Percentiles rank a stretch among this genome's conserved stretches.
These are phyloP conservation scores for Mycena latifolia DNA, from an alignment of 768 basidiomycete genomes.

Conservation along the genomic window DNA sequence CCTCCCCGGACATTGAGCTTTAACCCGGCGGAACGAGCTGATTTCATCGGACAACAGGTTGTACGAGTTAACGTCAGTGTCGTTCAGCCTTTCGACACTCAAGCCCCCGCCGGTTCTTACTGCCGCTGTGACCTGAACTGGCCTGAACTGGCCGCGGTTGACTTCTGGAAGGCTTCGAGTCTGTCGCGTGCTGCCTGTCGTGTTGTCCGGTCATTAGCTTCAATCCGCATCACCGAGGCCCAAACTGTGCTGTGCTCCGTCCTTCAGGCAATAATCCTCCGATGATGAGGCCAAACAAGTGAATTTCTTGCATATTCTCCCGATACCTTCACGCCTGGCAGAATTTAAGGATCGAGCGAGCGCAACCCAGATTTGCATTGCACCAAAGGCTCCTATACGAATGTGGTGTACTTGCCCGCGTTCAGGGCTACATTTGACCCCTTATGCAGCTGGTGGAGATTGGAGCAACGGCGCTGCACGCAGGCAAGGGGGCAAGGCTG, in stretches of 20 bases:
- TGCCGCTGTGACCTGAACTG: constrained; percentile 82
- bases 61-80: constrained; percentile 86
- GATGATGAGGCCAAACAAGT: constrained; percentile 93
- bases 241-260: constrained; percentile 84
- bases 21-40: constrained; percentile 96
- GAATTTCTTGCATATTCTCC: constrained; percentile 40
- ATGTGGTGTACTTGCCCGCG: constrained; percentile 89
- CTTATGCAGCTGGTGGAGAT: constrained; percentile 84
- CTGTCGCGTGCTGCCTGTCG: constrained; percentile 84
- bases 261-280: constrained; percentile 76
- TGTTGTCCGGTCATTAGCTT: constrained; percentile 75
- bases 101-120: constrained; percentile 85
- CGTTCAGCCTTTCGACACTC: constrained; percentile 77
- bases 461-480: constrained; percentile 77
- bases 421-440: constrained; percentile 87
- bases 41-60: constrained; percentile 95
- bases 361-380: constrained; percentile 96
- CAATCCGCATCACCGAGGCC: constrained; percentile 84
- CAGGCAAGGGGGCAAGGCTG: too few species aligned
- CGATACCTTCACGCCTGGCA: constrained; percentile 77
- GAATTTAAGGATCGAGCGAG: constrained; percentile 94
- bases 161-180: constrained; percentile 74
- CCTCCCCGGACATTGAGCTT: constrained; percentile 95
- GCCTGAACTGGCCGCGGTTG: constrained; percentile 86
- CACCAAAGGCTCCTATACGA: constrained; percentile 93